Base-by-base conservation (phyloP, 441 rosid genomes). In the Pelargonium fulgidum region DNA sequence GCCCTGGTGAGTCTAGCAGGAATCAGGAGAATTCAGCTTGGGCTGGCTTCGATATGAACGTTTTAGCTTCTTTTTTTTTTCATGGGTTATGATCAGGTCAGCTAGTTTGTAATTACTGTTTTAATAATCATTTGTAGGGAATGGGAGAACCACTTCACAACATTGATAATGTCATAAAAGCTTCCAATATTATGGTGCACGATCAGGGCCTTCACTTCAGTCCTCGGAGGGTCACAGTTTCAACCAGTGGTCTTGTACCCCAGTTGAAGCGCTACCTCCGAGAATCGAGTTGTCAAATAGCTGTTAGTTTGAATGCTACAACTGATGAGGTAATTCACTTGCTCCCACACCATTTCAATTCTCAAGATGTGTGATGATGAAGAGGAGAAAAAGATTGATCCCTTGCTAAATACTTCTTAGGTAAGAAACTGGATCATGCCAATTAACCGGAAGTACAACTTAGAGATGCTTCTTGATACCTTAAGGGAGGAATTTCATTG, bases 131-230 rank as follows among this genome's bases (percentile, higher is more conserved):
- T 72, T 65, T 75, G 64, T 81, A 93, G 97, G 98, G 98, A 73
- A 93, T 91, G 98, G 97, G 98, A 68, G 97, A 93, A 76, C 97
- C 97, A 5, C 85, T 93, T 73, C 96, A 93, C 72, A 93, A 91
- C 62, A 75, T 89, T 66, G 91, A 86, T 10, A 88, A 85, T 77
- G 95, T 91, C 45, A 84, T 89, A 33, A 88, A 83, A 84, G 96
- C 97, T 65, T 85, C 95, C 26, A 84, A 83, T 69, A 88, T 93
- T 65, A 80, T 91, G 92, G 89, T 89, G 76, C 89, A 93, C 17
- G 89, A 89, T 20, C 87, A 87, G 71, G 96, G 97, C 67, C 97
- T 93, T 77, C 92, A 91, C 73, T 89, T 89, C 75, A 93, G 96
- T 84, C 93, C 95, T 20, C 91, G 88, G 54, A 89, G 85, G 86